These are phyloP conservation scores for Trichoderma sp. DNA, from an alignment of 2,329 filamentous ascomycete species.

Conservation along the genomic window DNA sequence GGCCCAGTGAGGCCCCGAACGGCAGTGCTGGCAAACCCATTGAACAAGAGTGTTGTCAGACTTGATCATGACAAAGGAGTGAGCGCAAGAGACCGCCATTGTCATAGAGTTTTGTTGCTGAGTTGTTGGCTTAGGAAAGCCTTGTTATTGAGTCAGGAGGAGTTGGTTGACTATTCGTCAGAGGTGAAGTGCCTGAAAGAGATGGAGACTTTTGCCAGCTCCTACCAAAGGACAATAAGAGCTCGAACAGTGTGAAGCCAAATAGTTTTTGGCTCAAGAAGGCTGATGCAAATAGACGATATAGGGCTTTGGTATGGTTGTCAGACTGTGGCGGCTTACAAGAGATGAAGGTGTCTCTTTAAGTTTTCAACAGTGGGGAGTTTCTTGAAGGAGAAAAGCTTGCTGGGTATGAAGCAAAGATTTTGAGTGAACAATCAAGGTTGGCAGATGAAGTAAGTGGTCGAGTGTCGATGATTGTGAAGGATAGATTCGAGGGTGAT, in stretches of 20 bases:
- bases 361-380: neutral
- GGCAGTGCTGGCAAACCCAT: conserved; percentile 64
- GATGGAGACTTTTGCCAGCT: neutral
- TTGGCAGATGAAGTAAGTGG: neutral
- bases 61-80: conserved; percentile 64
- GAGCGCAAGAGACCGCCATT: conserved; percentile 56
- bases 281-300: neutral
- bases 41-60: conserved; percentile 62
- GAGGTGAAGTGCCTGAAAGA: neutral
- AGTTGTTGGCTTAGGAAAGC: neutral
- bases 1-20: conserved; percentile 62
- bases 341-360: conserved; percentile 6
- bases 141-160: neutral
- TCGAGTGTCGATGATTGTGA: neutral
- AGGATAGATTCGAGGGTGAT: neutral
- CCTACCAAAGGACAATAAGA: neutral
- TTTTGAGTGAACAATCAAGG: neutral
- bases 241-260: neutral
- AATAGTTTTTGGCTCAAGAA: neutral
- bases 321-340: conserved; percentile 15
- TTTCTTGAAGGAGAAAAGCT: neutral
- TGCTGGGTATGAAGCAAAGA: neutral
- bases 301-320: neutral
- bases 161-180: neutral
- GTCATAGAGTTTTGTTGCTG: conserved; percentile 24